Evolutionary conservation across 306 rosid species (phyloP), one percentile per base, ranked within the genome.

Genomic region (Vachellia pachyceras): DNA sequence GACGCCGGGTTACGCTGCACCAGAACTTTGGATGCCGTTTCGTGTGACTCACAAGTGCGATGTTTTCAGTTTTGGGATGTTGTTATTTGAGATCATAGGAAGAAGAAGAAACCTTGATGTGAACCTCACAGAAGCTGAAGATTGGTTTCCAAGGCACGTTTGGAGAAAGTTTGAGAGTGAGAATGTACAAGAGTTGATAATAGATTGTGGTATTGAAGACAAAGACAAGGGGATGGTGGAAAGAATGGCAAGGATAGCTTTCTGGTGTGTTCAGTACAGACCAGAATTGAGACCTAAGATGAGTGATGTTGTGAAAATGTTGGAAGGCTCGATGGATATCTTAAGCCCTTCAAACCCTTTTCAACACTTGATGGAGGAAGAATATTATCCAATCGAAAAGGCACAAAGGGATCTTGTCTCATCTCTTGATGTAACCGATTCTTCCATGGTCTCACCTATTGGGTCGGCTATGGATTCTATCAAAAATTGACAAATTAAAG

Each of bases 51-150:
- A 86, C 23, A 86, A 83, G 83, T 86, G 89, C 2, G 89, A 86
- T 68, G 85, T 86, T 9, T 86, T 72, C 14, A 86, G 89, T 67
- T 86, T 86, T 8, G 87, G 87, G 10, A 86, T 86, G 85, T 69
- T 86, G 6, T 73, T 86, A 42, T 86, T 86, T n/a, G 87, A 83
- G 50, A 77, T 86, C 22, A 35, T 77, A 3, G 87, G 89, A 1
- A 61, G 80, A 52, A 83, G 84, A 72, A 83, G 72, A 52, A 86
- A 86, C 54, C 17, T 36, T 13, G 83, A 57, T 55, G 7, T 2
- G 0, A 65, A 25, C 4, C 75, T 77, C 23, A 46, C 80, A 7
- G 80, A 75, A 35, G 77, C 60, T 35, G 68, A 65, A 37, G 80
- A 83, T 23, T 86, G 89, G 87, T 73, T 83, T 52, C 89, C 87